Conservation (phyloP, 2,329 filamentous ascomycete species). For the Diaporthe vaccinii region DNA sequence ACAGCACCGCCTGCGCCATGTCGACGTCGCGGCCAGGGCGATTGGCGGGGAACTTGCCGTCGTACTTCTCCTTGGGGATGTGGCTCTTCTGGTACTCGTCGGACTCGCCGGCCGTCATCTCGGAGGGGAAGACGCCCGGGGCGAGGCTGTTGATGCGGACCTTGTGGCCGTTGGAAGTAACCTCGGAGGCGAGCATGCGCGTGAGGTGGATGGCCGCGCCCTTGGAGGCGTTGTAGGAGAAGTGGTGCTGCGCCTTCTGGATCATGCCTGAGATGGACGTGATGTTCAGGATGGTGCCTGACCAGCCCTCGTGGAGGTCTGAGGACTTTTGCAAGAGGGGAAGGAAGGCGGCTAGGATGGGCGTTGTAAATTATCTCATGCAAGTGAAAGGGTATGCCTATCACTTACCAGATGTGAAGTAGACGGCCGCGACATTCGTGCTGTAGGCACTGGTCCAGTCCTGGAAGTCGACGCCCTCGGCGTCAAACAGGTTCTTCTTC, state of each 20-base stretch:
- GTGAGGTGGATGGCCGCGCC: slow-evolving; percentile 75
- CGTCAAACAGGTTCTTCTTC: slow-evolving; percentile 76
- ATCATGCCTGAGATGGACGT: slow-evolving; percentile 76
- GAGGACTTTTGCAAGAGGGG: slow-evolving; percentile 70
- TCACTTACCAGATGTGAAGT: slow-evolving; percentile 61
- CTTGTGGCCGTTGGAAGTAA: slow-evolving; percentile 70
- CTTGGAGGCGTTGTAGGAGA: slow-evolving; percentile 74
- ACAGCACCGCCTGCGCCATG: slow-evolving; percentile 70
- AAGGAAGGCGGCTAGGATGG: slow-evolving; percentile 66
- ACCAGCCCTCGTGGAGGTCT: slow-evolving; percentile 60
- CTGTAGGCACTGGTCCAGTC: slow-evolving; percentile 81
- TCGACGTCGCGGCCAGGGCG: slow-evolving; percentile 70
- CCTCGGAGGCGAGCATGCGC: slow-evolving; percentile 73
- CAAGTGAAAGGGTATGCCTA: too few species aligned
- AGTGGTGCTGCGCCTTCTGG: slow-evolving; percentile 75
- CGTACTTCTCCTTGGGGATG: slow-evolving; percentile 69
- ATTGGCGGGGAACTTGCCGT: slow-evolving; percentile 62
- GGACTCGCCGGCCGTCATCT: slow-evolving; percentile 74
- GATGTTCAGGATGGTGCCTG: slow-evolving; percentile 76
- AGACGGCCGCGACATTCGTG: slow-evolving; percentile 80
- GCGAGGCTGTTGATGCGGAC: slow-evolving; percentile 80
- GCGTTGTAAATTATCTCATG: too few species aligned
- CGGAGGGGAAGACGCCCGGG: slow-evolving; percentile 78
- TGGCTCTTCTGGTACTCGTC: slow-evolving; percentile 69
- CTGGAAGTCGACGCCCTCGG: slow-evolving; percentile 68